A percentile compares a stretch with the other conserved stretches of the same genome.
These are phyloP conservation scores for Eutrema heterophyllum DNA, from an alignment of 345 rosid genomes.

Conservation along the genomic window DNA sequence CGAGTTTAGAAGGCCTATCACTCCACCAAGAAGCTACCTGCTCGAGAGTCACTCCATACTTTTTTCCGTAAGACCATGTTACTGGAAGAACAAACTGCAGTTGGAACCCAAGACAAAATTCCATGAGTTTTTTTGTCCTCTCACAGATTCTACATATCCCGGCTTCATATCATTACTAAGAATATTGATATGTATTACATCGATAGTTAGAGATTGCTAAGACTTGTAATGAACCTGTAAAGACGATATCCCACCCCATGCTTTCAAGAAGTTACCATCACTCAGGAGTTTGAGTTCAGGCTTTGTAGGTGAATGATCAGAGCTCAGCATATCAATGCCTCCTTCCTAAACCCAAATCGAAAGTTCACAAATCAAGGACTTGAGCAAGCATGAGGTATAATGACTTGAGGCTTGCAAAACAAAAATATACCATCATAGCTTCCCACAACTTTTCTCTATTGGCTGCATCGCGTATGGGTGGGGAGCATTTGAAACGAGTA, in stretches of 20 bases:
- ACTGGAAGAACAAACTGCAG: constrained; percentile 88
- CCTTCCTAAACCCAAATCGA: constrained; percentile 51
- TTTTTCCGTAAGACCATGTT: constrained; percentile 80
- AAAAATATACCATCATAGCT: constrained; percentile 65
- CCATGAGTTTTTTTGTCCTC: constrained; percentile 15
- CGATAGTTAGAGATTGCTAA: neutral
- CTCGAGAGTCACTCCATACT: constrained; percentile 67
- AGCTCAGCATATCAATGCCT: constrained; percentile 80
- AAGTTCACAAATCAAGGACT: neutral
- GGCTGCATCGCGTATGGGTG: constrained; percentile 78
- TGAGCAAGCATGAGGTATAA: neutral
- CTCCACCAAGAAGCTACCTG: constrained; percentile 85
- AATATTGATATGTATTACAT: neutral
- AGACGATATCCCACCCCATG: constrained; percentile 98
- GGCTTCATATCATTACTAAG: neutral
- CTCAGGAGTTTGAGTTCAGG: constrained; percentile 70
- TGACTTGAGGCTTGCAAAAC: neutral
- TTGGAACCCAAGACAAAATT: constrained; percentile 32
- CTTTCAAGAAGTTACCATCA: constrained; percentile 84
- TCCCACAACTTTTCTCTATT: constrained; percentile 83
- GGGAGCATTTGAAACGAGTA: constrained; percentile 93
- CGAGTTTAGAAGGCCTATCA: constrained; percentile 83
- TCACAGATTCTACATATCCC: constrained; percentile 12
- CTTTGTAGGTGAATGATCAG: constrained; percentile 92
- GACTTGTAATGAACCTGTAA: constrained; percentile 86